phyloP scores from a whole-genome alignment of 2,329 filamentous ascomycete genomes.

The Diaporthe ilicicola region DNA sequence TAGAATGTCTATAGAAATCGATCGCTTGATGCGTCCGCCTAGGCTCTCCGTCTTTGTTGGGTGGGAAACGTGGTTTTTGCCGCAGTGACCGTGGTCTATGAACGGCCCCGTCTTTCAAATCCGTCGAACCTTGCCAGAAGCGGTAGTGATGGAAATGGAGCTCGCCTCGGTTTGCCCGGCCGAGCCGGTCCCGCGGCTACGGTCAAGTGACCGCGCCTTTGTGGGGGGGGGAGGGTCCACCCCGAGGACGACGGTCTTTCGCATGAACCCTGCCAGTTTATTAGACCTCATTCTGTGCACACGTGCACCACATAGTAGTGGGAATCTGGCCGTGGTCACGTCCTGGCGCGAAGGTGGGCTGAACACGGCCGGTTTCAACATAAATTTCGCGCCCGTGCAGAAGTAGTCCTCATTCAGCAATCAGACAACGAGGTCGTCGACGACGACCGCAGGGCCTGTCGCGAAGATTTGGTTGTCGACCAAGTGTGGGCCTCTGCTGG shows the following conservation, averaged over 20 bases:
- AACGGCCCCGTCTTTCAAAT: not conserved
- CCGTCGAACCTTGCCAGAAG: not conserved
- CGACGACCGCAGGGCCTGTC: not conserved
- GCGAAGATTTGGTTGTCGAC: not conserved
- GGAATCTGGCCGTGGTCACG: not conserved
- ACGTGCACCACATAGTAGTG: not conserved
- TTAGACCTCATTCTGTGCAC: not conserved
- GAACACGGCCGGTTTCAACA: too few species aligned
- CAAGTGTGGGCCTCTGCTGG: not conserved
- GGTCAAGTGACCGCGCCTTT: slow-evolving; percentile 17
- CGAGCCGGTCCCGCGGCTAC: slow-evolving; percentile 13
- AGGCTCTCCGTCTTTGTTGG: not conserved
- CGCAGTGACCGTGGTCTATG: not conserved
- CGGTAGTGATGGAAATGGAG: slow-evolving; percentile 4
- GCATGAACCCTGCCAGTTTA: slow-evolving; percentile 6
- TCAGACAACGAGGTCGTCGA: too few species aligned
- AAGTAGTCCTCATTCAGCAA: not conserved
- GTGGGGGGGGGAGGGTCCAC: slow-evolving; percentile 18
- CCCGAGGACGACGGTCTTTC: slow-evolving; percentile 2
- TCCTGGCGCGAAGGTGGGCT: not conserved
- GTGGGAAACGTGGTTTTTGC: not conserved
- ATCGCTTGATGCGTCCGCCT: not conserved
- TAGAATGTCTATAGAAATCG: not conserved
- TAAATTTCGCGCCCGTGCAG: not conserved
- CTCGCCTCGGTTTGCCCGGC: slow-evolving; percentile 10